Conservation (phyloP, 768 basidiomycete genomes). For the Lactarius hatsudake region DNA sequence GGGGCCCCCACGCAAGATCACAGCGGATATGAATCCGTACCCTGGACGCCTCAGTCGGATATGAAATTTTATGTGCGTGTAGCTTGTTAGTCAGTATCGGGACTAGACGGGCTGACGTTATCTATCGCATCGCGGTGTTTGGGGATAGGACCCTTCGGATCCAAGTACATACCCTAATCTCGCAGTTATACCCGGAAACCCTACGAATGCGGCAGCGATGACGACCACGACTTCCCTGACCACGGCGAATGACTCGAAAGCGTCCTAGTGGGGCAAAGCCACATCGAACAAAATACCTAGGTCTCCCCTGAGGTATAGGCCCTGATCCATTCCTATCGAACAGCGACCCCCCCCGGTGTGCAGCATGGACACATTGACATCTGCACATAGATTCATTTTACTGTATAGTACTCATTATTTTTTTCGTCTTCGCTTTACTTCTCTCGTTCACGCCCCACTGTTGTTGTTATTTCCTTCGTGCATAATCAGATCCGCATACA, state of each 20-base stretch:
- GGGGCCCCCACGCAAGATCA: not conserved
- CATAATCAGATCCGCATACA: not conserved
- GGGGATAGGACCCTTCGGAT: conserved; percentile 4
- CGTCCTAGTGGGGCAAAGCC: not conserved
- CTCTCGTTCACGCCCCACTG: not conserved
- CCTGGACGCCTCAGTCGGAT: not conserved
- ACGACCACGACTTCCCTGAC: not conserved
- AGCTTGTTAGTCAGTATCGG: not conserved
- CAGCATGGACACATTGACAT: not conserved
- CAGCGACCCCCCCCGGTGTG: not conserved
- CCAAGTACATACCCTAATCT: conserved; percentile 2
- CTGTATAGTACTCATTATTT: not conserved
- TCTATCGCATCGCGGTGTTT: not conserved
- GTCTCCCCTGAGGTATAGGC: conserved; percentile 4
- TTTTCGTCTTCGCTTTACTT: not conserved
- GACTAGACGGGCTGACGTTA: not conserved
- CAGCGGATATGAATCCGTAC: not conserved
- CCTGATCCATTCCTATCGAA: not conserved
- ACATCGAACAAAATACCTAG: not conserved
- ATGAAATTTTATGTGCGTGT: conserved; percentile 10
- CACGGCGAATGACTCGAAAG: too few relatives aligned
- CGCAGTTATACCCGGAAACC: not conserved
- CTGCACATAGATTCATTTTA: not conserved
- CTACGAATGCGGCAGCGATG: not conserved
- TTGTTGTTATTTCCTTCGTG: not conserved